Evolutionary conservation across 768 basidiomycete genomes (phyloP), one percentile per base, ranked within the genome.

Genomic region (Rossbeevera mucosa): DNA sequence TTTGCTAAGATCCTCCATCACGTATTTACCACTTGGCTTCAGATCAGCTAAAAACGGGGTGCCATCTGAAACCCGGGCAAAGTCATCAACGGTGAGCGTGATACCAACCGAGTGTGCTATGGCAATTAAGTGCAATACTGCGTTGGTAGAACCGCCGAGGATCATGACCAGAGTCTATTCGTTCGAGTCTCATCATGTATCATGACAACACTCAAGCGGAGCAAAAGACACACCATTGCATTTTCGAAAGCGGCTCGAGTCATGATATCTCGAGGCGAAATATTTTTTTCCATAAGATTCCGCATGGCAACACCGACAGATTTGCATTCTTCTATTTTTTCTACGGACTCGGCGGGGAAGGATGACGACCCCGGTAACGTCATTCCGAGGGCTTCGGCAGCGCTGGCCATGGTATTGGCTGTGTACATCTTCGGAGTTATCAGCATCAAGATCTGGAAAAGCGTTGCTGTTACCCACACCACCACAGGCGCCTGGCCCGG

Each of bases 401-500:
- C 92, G 58, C 91, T 93, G 5, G 95, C 92, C 91, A 99, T 97
- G 3, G 96, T 98, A 71, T 98, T 99, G 29, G 92, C 91, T 5
- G 94, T 96, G 70, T 95, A 95, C 93, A 95, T 94, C 92, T 94
- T 66, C 7, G 47, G 28, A 26, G 16, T 16, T 42, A 54, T 51
- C 28, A 64, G 53, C 13, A 54, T 59, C 20, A 24, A 12, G 9
- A 41, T 7, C 33, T 0, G 9, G 36, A 43, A 26, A 28, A 21
- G 38, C 21, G 43, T 33, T 38, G 8, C n/a, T 48, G 55, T 48
- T 31, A 80, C 90, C 70, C 68, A 94, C 93, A 58, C 94, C 95
- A 67, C 96, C 96, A 71, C 96, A 99, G 46, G 95, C 94, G 48
- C 96, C 96, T 20, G 94, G 84, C 42, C 95, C 95, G n/a, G 96